phyloP scores from a whole-genome alignment of 371 early-diverging fungal genomes.

The Basidiobolus heterosporus region DNA sequence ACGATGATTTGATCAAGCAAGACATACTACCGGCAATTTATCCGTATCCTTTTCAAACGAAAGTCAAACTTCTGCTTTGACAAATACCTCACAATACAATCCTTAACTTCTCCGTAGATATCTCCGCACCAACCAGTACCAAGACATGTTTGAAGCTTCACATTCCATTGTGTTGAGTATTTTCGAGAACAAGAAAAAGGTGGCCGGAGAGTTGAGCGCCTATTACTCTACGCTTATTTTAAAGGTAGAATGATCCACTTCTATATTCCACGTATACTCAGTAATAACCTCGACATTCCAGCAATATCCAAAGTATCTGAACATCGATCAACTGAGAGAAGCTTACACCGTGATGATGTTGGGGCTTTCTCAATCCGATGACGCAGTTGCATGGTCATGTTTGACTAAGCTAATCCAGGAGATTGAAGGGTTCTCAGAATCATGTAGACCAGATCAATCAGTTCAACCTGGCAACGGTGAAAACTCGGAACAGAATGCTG shows the following conservation, averaged over 20 bases:
- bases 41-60: slow-evolving; percentile 1
- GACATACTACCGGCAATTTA: neutral
- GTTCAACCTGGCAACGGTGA: neutral
- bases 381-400: slow-evolving; percentile 38
- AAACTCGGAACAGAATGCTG: neutral
- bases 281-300: slow-evolving; percentile 2
- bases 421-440: slow-evolving; percentile 10
- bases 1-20: slow-evolving; percentile 2
- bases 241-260: slow-evolving; percentile 18
- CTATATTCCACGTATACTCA: slow-evolving; percentile 4
- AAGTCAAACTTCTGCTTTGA: neutral
- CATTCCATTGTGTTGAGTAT: slow-evolving; percentile 35
- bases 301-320: slow-evolving; percentile 34
- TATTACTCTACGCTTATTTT: slow-evolving; percentile 26
- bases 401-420: slow-evolving; percentile 24
- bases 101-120: slow-evolving; percentile 2
- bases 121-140: slow-evolving; percentile 10
- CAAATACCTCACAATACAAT: neutral
- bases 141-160: slow-evolving; percentile 37
- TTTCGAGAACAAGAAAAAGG: slow-evolving; percentile 27
- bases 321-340: slow-evolving; percentile 33
- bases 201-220: slow-evolving; percentile 22
- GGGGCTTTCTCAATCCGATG: slow-evolving; percentile 35
- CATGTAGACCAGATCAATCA: neutral
- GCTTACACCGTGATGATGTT: slow-evolving; percentile 36